Evolutionary conservation across 345 rosid genomes (phyloP), one percentile per base, ranked within the genome.

Genomic region (Toxicodendron radicans): DNA sequence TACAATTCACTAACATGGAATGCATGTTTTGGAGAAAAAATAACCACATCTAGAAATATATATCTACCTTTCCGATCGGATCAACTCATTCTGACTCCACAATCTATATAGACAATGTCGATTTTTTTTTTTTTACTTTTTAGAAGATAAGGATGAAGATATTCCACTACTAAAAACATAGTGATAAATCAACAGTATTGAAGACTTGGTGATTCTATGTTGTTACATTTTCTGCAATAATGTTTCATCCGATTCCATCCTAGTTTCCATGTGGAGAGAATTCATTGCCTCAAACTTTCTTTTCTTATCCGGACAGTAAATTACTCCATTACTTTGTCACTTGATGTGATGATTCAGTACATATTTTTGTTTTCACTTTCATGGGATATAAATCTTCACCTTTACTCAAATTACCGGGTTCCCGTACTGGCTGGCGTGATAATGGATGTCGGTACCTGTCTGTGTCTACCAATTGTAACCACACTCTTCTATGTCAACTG

Each of bases 401-500:
- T 32, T 58, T 60, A 54, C 33, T 20, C 32, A 46, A 66, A 49
- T 18, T 69, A 30, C 58, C 21, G 4, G 33, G 61, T 41, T 57
- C 52, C 48, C 38, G 35, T 10, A n/a, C 54, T 51, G 18, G 54
- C 16, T 13, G 23, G 21, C 5, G 23, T 32, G 14, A 60, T 63
- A 53, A 64, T 64, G 75, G 60, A 46, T 45, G 48, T 53, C 45
- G 60, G 66, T 27, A 52, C 70, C 73, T 52, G 78, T 80, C 83
- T 32, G 13, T 54, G 62, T 80, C 83, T 66, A 53, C 10, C 57
- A 32, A 76, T 78, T 77, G 70, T 77, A 58, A 51, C 64, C 53
- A 20, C 67, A 58, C 70, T 73, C 73, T 73, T 65, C 12, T 54
- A 6, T 73, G 78, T 76, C 83, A 80, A 77, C 78, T 64, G 72